Conservation (phyloP, 352 stramenopile species). For the Phytophthora nicotianae region DNA sequence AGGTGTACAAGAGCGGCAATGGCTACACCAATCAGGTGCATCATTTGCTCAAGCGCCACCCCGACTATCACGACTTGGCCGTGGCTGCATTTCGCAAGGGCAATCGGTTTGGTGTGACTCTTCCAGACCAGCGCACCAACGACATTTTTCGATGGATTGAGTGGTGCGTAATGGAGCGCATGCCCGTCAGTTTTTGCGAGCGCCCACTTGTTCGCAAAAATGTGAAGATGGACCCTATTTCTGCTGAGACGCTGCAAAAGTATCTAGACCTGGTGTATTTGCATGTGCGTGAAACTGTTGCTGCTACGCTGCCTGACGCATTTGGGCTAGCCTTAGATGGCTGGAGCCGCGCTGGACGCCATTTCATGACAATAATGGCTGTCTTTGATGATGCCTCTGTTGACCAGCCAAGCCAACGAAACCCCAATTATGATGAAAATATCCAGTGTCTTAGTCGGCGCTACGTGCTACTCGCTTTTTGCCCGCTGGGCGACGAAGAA, state of each 20-base stretch:
- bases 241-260: not conserved
- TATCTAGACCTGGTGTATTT: not conserved
- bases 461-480: too few species aligned
- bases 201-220: not conserved
- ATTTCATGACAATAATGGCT: not conserved
- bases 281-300: not conserved
- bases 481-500: too few species aligned
- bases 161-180: not conserved
- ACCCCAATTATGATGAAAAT: not conserved
- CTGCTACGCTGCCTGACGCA: not conserved
- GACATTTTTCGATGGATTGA: not conserved
- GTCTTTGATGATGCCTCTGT: not conserved
- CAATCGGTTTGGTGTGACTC: not conserved
- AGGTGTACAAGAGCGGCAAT: not conserved
- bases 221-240: not conserved
- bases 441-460: not conserved
- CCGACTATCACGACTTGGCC: not conserved
- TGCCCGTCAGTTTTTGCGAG: not conserved
- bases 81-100: not conserved
- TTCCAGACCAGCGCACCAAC: not conserved
- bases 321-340: too few species aligned
- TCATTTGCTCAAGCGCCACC: not conserved
- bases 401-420: not conserved
- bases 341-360: too few species aligned
- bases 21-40: not conserved